These are phyloP conservation scores for Penicillium canescens DNA, from an alignment of 495 filamentous ascomycete genomes.

Conservation along the genomic window DNA sequence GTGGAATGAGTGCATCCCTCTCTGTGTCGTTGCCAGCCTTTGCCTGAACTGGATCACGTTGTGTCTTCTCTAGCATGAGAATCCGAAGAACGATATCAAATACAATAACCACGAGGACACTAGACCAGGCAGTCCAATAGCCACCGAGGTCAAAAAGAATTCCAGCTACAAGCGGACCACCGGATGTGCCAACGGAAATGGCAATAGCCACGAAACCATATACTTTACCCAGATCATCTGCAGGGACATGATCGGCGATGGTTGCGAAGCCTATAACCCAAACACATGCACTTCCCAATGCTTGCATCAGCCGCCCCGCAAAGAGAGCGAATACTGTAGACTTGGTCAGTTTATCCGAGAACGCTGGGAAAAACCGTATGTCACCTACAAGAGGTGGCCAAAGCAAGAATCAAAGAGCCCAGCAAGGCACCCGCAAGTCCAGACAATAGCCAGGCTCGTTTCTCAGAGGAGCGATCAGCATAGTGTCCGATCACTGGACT, in stretches of 20 bases:
- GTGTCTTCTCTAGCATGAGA: slow-evolving; percentile 25
- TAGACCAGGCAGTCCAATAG: slow-evolving; percentile 31
- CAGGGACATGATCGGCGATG: slow-evolving; percentile 17
- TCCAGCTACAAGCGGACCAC: slow-evolving; percentile 23
- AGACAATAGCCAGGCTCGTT: slow-evolving; percentile 10
- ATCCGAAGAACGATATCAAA: slow-evolving; percentile 25
- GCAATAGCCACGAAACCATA: slow-evolving; percentile 16
- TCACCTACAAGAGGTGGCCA: slow-evolving; percentile 2
- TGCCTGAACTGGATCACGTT: neutral
- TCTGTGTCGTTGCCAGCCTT: neutral
- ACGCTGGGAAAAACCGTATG: neutral
- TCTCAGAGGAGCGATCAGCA: slow-evolving; percentile 15
- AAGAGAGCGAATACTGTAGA: slow-evolving; percentile 16
- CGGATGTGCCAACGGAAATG: slow-evolving; percentile 21
- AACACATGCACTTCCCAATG: neutral
- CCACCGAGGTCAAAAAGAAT: slow-evolving; percentile 23
- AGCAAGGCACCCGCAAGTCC: slow-evolving; percentile 13
- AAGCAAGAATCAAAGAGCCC: neutral
- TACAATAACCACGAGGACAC: slow-evolving; percentile 16
- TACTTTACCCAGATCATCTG: slow-evolving; percentile 22
- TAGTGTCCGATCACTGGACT: slow-evolving; percentile 21
- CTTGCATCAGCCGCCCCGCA: slow-evolving; percentile 1
- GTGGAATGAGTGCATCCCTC: neutral
- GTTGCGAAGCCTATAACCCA: slow-evolving; percentile 28
- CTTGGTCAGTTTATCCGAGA: too few species aligned